Evolutionary conservation across 495 filamentous ascomycete genomes (phyloP), one percentile per base, ranked within the genome.

Genomic region (Zalerion maritima): DNA sequence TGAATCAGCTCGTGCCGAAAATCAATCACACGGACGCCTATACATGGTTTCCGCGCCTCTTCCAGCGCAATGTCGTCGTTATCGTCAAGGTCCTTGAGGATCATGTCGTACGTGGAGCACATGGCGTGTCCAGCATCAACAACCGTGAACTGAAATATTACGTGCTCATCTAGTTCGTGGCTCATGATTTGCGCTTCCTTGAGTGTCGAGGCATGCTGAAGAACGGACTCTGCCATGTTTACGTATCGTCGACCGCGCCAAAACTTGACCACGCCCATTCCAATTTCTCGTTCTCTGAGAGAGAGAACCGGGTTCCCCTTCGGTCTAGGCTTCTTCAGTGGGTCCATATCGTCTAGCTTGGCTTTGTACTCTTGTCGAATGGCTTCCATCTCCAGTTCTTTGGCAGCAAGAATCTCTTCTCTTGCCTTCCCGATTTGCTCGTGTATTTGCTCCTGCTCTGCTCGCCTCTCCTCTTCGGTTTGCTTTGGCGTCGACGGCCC

Each of bases 181-280:
- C 91, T 94, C 80, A 97, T 87, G 28, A 97, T 73, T 48, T 97
- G 89, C 3, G 87, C 91, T 49, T 97, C 89, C 51, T 97, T 97
- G 22, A 96, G 54, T 20, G 71, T 71, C 8, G 79, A 73, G 5
- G 87, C 87, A 52, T 91, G 72, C 40, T 91, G 82, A 14, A 97
- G 52, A 17, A 96, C 72, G 9, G 76, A 74, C 50, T 94, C 89
- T n/a, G 86, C 83, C 80, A 99, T 92, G 30, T 75, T 75, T 28
- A 96, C 81, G 40, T 91, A 94, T 40, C 75, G 83, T 18, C 81
- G 73, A 41, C 78, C 64, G 26, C 75, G 71, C 89, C 89, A 99
- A 37, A 78, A 78, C 39, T 62, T 54, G 31, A 78, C 62, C 3
- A 70, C 68, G 18, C 54, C 56, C 29, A 62, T 68, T n/a, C 80